Evolutionary conservation across 352 stramenopile genomes (phyloP).

Genomic region (Pythium pyrilobum): DNA sequence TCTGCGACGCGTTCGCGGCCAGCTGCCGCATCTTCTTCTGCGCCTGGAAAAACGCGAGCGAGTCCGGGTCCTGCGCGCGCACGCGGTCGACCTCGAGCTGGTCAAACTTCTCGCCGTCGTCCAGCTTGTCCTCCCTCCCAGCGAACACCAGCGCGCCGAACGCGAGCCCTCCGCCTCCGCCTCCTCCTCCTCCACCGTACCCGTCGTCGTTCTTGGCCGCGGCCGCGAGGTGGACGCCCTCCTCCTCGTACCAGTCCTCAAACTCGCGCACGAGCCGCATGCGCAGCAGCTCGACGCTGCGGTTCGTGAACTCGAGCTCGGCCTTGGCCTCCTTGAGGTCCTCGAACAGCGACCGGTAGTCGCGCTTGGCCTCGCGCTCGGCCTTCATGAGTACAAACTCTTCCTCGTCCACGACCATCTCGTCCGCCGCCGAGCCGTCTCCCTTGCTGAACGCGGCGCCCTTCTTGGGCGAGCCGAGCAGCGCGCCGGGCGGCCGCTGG

Average conservation of each 20-base stretch:
- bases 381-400: constrained; percentile 87
- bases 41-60: constrained; percentile 90
- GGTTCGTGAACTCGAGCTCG: constrained; percentile 59
- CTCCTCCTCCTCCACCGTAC: constrained; percentile 1
- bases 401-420: constrained; percentile 90
- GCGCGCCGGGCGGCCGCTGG: constrained; percentile 12
- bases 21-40: constrained; percentile 83
- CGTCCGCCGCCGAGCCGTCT: constrained; percentile 17
- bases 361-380: constrained; percentile 81
- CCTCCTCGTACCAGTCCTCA: constrained; percentile 75
- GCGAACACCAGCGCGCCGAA: constrained; percentile 11
- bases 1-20: constrained; percentile 6
- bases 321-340: constrained; percentile 75
- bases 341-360: constrained; percentile 79
- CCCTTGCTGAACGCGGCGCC: constrained; percentile 5
- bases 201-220: constrained; percentile 31
- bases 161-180: constrained; percentile 1
- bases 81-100: constrained; percentile 88
- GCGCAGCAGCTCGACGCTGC: constrained; percentile 69
- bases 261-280: constrained; percentile 80
- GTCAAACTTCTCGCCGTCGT: constrained; percentile 91
- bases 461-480: not conserved
- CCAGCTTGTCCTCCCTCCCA: constrained; percentile 71
- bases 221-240: constrained; percentile 28
- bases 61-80: constrained; percentile 82